phyloP scores from a whole-genome alignment of 1,284 basidiomycete species.

The Melampsora abietis-canadensis region DNA sequence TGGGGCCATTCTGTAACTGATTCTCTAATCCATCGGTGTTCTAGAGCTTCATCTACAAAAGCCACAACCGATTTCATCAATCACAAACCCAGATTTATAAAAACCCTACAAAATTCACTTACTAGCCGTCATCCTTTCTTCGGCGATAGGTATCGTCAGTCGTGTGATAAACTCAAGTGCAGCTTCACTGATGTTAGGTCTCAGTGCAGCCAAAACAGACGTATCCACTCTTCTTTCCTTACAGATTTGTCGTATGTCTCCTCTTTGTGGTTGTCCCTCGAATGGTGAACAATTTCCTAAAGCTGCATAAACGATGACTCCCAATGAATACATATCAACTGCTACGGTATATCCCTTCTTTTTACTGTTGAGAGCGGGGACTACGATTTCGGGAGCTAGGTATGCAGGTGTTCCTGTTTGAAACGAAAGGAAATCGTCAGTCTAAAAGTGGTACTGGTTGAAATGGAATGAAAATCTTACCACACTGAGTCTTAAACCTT shows the following conservation, averaged over 20 bases:
- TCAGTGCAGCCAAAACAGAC: not conserved
- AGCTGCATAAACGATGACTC: not conserved
- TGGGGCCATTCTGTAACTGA: not conserved
- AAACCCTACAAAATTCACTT: not conserved
- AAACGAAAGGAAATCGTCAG: not conserved
- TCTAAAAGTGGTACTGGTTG: not conserved
- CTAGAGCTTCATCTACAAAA: slow-evolving; percentile 1
- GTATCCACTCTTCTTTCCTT: slow-evolving; percentile 5
- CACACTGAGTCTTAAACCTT: not conserved
- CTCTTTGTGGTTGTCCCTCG: not conserved
- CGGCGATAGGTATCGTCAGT: not conserved
- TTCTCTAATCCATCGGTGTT: not conserved
- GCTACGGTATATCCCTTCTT: not conserved
- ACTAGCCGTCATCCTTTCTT: not conserved
- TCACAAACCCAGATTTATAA: not conserved
- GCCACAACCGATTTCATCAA: not conserved
- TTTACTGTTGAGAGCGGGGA: not conserved
- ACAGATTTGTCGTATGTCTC: not conserved
- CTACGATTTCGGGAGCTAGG: not conserved
- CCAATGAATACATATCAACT: not conserved
- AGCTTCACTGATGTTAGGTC: slow-evolving; percentile 7
- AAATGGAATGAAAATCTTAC: not conserved
- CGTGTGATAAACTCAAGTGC: not conserved
- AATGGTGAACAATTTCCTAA: slow-evolving; percentile 4
- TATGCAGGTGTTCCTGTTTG: not conserved